Base-by-base conservation (phyloP, 2,329 filamentous ascomycete species). In the Pyrenochaeta sp. region DNA sequence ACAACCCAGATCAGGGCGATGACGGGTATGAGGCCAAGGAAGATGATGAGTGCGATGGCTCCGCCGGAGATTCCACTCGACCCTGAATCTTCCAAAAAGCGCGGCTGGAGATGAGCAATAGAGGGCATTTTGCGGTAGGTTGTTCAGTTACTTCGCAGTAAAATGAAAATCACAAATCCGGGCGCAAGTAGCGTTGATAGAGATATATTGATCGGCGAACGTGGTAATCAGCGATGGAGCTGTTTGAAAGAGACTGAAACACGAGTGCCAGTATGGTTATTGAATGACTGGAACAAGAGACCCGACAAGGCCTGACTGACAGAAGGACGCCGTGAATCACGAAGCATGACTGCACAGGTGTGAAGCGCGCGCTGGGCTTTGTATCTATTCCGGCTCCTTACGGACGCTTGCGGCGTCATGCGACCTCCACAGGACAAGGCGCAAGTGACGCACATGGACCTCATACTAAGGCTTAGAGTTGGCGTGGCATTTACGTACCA, bases 21-120 rank as follows among this genome's bases (percentile, higher is more conserved):
- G 46, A 64, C 62, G 19, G 71, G 71, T 13, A 74, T 44, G 12
- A 72, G 51, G 46, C 67, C 70, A 7, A 73, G 45, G 25, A 64
- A 58, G 44, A 74, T 51, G 30, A 74, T 68, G 32, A 72, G 54
- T 13, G 62, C 64, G 34, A 73, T 69, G 32, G 66, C 55, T 4
- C 58, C 64, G 39, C 54, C 54, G n/a, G 61, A 58, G 13, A 72
- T 62, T 19, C 57, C 56, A 39, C 56, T 56, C 19, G 52, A 55
- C 9, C 56, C 40, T 3, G 56, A 44, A 4, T 43, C 51, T 32
- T 59, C 59, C 2, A 68, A 44, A 34, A 68, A 34, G 28, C 68
- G 66, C 10, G 61, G 47, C 40, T 59, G 56, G 22, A 67, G 61
- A 34, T 64, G 66, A 42, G 43, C 36, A 32, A 63, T 52, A 7